phyloP scores from a whole-genome alignment of 2,329 filamentous ascomycete genomes.

The Uncinocarpus reesii region DNA sequence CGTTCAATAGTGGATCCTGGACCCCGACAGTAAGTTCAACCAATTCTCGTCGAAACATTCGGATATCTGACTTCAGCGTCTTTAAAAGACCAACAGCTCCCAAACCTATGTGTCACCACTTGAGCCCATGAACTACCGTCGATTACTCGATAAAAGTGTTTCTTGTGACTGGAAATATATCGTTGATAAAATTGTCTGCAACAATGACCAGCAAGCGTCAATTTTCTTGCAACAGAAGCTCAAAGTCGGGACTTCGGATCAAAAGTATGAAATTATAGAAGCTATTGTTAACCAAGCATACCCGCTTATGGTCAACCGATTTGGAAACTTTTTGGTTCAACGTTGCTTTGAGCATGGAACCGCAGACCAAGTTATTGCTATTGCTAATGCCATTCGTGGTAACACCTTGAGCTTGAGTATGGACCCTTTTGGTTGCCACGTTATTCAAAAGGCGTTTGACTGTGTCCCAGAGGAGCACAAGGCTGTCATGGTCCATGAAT shows the following conservation, averaged over 20 bases:
- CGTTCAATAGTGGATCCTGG: conserved; percentile 29
- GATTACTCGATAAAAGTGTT: conserved; percentile 86
- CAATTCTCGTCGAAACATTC: conserved; percentile 14
- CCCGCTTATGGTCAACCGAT: conserved; percentile 93
- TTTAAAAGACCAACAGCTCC: conserved; percentile 38
- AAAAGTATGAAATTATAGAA: conserved; percentile 95
- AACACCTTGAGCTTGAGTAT: conserved; percentile 92
- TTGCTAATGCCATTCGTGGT: conserved; percentile 85
- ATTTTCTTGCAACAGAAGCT: conserved; percentile 99
- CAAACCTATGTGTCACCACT: conserved; percentile 76
- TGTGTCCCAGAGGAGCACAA: conserved; percentile 97
- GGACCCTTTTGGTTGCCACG: conserved; percentile 97
- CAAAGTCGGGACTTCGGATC: conserved; percentile 86
- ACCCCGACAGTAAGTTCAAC: conserved; percentile 44
- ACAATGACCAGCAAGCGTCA: conserved; percentile 97
- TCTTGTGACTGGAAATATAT: conserved; percentile 99
- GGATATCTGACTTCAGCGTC: conserved; percentile 19
- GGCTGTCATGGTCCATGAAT: conserved; percentile 95
- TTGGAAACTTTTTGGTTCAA: conserved; percentile 96
- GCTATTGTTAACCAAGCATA: conserved; percentile 93
- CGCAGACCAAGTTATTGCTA: conserved; percentile 84
- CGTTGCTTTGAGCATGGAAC: conserved; percentile 98
- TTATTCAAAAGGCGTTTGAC: conserved; percentile 97
- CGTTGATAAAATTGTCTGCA: conserved; percentile 98
- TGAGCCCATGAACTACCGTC: conserved; percentile 92